A percentile compares a stretch with the other conserved stretches of the same genome.
These are phyloP conservation scores for Luffa aegyptiaca DNA, from an alignment of 306 rosid genomes.

Conservation along the genomic window DNA sequence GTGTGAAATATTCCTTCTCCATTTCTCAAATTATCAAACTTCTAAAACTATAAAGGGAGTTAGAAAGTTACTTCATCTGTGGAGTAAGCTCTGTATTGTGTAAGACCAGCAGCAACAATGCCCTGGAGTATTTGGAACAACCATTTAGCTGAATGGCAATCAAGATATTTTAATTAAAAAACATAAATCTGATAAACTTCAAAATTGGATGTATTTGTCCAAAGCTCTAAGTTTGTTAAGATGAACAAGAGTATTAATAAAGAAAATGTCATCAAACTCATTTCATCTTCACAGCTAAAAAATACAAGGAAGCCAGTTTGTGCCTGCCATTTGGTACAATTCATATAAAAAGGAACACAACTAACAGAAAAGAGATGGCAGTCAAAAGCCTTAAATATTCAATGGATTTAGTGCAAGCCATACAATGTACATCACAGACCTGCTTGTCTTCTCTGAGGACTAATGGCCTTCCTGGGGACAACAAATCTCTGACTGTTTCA, in stretches of 20 bases:
- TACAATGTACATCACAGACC: slow-evolving; percentile 22
- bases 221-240: background rate
- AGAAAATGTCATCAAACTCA: background rate
- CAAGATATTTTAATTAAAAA: background rate
- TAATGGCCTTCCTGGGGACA: slow-evolving; percentile 90
- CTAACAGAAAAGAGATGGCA: background rate
- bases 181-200: background rate
- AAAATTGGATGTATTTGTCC: background rate
- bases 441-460: slow-evolving; percentile 96
- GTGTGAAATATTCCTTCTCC: background rate
- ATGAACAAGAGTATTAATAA: background rate
- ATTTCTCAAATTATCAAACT: background rate
- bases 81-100: slow-evolving; percentile 94
- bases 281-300: background rate
- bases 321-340: background rate
- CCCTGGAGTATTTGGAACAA: slow-evolving; percentile 41
- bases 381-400: background rate
- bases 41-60: background rate
- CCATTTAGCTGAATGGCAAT: background rate
- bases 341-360: background rate
- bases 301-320: background rate
- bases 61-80: slow-evolving; percentile 69
- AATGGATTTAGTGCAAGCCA: background rate
- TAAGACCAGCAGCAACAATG: slow-evolving; percentile 86
- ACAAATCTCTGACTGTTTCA: slow-evolving; percentile 84